Evolutionary conservation across 305 asterid species (phyloP), one percentile per base, ranked within the genome.

Genomic region (Plantago rigida): DNA sequence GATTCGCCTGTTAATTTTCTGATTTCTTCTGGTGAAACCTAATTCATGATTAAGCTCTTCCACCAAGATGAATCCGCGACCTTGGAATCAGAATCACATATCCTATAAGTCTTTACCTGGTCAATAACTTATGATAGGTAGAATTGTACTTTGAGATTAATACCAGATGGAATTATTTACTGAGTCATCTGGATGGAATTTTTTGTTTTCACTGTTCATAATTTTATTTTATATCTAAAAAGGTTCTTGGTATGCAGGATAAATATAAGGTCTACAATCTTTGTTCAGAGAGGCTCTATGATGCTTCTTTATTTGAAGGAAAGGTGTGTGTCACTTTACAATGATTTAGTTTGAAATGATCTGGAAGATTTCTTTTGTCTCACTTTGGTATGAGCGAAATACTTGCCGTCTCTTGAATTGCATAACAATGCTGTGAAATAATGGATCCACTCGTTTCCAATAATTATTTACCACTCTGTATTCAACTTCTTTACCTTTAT

Each of bases 231-330:
- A 34, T 1, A 14, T 58, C 57, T 69, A 24, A 64, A 19, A 48
- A 22, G 42, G 49, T 61, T 73, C 31, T 63, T 31, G 62, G 39
- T 71, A 13, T 76, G 83, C 86, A 91, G 98, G 95, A 88, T 57
- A 88, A 86, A 60, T 91, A 91, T 78, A 91, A 91, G 77, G 98
- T 91, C 51, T 91, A 91, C 76, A 91, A 91, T 83, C 96, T 91
- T 62, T 91, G 98, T 74, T 91, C 98, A 24, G 98, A 91, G 82
- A 91, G 98, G 73, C 63, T 91, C 70, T 91, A 91, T 41, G 95
- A 88, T 79, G 98, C 98, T 65, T 84, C 95, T 46, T 82, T 91
- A 55, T 91, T 91, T 79, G 91, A 84, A 76, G 98, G 98, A 73
- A 91, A 91, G 98, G 96, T 91, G 76, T 34, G 51, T 46, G 51